Conservation (phyloP, 805 yeast species). For the Monosporozyma siamensis region DNA sequence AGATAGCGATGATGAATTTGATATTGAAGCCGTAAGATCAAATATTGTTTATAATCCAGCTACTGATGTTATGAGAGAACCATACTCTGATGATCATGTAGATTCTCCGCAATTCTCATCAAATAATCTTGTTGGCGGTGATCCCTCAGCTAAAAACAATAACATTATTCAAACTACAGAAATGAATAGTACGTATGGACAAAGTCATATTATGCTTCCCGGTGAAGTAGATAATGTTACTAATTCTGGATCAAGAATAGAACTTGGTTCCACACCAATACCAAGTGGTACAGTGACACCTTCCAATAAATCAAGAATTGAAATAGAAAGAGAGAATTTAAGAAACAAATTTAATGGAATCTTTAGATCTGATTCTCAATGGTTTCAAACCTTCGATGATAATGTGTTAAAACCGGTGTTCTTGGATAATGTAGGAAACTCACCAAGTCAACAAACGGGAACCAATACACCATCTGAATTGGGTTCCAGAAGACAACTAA, state of each 20-base stretch:
- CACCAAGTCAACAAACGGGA: neutral
- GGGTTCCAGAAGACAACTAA: slow-evolving; percentile 5
- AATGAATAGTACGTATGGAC: neutral
- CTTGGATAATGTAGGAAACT: slow-evolving; percentile 40
- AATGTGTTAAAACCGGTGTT: slow-evolving; percentile 87
- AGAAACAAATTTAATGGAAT: slow-evolving; percentile 16
- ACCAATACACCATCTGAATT: slow-evolving; percentile 4
- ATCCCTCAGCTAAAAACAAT: slow-evolving; percentile 3
- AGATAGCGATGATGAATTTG: slow-evolving; percentile 91
- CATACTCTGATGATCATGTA: slow-evolving; percentile 24
- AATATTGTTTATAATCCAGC: slow-evolving; percentile 5
- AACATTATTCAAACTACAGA: slow-evolving; percentile 1
- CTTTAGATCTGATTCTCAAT: slow-evolving; percentile 42
- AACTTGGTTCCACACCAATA: neutral
- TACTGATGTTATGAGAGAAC: slow-evolving; percentile 4
- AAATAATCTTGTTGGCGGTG: slow-evolving; percentile 9
- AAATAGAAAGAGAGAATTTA: slow-evolving; percentile 6
- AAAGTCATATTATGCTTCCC: slow-evolving; percentile 1
- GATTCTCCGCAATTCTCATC: slow-evolving; percentile 13
- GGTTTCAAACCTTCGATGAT: slow-evolving; percentile 93
- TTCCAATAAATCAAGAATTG: neutral
- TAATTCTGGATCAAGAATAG: neutral
- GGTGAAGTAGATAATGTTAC: slow-evolving; percentile 1
- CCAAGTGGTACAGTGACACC: neutral
- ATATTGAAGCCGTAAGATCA: slow-evolving; percentile 60